These are phyloP conservation scores for Vitis labrusca DNA, from an alignment of 164 flowering plant species.

Conservation along the genomic window DNA sequence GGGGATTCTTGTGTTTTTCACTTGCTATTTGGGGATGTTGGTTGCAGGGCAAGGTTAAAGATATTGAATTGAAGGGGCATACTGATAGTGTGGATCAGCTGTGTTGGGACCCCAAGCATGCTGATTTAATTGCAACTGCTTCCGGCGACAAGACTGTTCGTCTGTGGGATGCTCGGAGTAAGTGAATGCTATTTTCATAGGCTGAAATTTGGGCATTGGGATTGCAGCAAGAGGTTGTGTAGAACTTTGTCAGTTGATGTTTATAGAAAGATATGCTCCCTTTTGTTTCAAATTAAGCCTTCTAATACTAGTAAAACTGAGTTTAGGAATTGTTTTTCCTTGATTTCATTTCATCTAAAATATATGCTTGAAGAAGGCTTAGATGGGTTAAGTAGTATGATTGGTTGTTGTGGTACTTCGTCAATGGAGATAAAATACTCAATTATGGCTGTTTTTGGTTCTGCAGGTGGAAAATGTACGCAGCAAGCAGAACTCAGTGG, in stretches of 20 bases:
- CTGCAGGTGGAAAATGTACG: constrained; percentile 86
- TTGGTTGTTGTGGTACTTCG: neutral
- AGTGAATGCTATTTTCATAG: constrained; percentile 30
- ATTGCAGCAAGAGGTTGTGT: neutral
- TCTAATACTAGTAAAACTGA: too few species aligned
- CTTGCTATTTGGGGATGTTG: constrained; percentile 3
- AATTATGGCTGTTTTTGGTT: constrained; percentile 10
- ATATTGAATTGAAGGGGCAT: constrained; percentile 91
- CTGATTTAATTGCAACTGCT: constrained; percentile 93
- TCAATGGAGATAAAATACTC: neutral
- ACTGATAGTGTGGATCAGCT: constrained; percentile 97
- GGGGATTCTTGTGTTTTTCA: too few species aligned
- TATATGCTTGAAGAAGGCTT: neutral
- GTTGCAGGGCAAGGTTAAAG: constrained; percentile 85
- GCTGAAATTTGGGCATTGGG: neutral
- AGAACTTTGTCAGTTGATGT: neutral
- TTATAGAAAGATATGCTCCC: neutral
- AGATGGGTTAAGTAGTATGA: neutral
- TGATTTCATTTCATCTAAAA: too few species aligned
- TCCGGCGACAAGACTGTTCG: constrained; percentile 98
- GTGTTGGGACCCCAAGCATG: constrained; percentile 98
- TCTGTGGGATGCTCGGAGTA: constrained; percentile 98
- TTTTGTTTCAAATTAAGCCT: neutral
- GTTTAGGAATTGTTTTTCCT: too few species aligned
- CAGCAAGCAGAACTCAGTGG: constrained; percentile 94